Percentiles rank a stretch among this genome's conserved stretches.
Conservation (phyloP, 768 basidiomycete genomes). For the Pholiota microspora region DNA sequence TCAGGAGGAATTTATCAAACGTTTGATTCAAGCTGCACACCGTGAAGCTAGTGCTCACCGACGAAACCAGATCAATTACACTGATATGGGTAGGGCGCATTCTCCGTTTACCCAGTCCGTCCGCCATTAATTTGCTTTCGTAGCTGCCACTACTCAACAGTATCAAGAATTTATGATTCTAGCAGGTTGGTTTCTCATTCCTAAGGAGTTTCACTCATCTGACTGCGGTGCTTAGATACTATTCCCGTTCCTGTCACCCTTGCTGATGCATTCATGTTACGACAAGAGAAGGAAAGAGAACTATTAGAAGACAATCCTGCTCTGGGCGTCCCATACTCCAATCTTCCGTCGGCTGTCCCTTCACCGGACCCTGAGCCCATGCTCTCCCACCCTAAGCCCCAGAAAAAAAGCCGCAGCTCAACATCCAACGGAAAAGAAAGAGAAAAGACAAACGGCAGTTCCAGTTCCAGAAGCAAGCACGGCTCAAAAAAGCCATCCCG, state of each 20-base stretch:
- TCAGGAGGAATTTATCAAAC: slow-evolving; percentile 86
- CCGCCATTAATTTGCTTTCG: slow-evolving; percentile 11
- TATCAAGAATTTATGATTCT: slow-evolving; percentile 74
- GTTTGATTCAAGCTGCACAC: slow-evolving; percentile 67
- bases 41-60: slow-evolving; percentile 59
- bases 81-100: slow-evolving; percentile 65
- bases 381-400: slow-evolving; percentile 17
- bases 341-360: slow-evolving; percentile 21
- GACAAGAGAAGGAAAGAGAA: slow-evolving; percentile 26
- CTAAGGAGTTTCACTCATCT: background rate
- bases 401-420: slow-evolving; percentile 27
- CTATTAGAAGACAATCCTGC: slow-evolving; percentile 61
- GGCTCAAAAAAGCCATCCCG: slow-evolving; percentile 12
- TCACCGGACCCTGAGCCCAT: slow-evolving; percentile 21
- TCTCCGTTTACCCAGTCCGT: background rate
- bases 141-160: slow-evolving; percentile 58
- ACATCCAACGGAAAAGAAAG: slow-evolving; percentile 32
- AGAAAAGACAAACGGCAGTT: slow-evolving; percentile 29
- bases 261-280: slow-evolving; percentile 53
- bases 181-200: slow-evolving; percentile 40
- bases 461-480: slow-evolving; percentile 19
- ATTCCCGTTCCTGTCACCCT: slow-evolving; percentile 64
- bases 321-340: slow-evolving; percentile 32
- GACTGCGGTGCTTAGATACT: slow-evolving; percentile 43
- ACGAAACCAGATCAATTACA: slow-evolving; percentile 60